Base-by-base conservation (phyloP, 495 filamentous ascomycete species). In the Aspergillus homomorphus region DNA sequence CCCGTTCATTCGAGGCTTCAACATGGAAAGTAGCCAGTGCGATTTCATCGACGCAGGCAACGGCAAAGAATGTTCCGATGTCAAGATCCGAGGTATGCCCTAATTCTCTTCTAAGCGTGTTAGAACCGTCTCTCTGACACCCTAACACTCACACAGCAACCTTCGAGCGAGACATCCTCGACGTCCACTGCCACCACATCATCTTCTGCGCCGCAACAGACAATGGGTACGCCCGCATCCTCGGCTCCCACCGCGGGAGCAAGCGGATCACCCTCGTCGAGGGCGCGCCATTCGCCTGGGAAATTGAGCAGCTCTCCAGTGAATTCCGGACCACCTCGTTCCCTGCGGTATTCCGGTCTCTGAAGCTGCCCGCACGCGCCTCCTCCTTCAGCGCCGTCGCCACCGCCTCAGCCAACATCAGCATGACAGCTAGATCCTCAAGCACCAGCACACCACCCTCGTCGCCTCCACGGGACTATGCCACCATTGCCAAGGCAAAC, bases 1-100 rank as follows among this genome's bases (percentile, higher is more conserved):
- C 49, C 50, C 33, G 6, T 73, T 73, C 49, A 65, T 69, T 9
- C 69, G 64, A 8, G 71, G 65, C 3, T 73, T 71, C 51, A 73
- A 73, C 48, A 67, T 64, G 63, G 67, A 62, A 44, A 48, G 62
- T 48, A 26, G 61, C 4, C 22, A 66, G 1, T 71, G 63, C 58
- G 65, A 73, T 44, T 73, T 71, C 51, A 57, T 73, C 50, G 69
- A 73, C 52, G 67, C 62, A 19, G 69, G 71, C 10, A 54, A 60
- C 46, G 69, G 69, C 22, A 73, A 73, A 53, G 71, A 73, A 55
- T 71, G 69, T 53, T 65, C 69, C 15, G 69, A 70, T 63, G 59
- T 68, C 58, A 73, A 70, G 49, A 51, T 72, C 14, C 49, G 58
- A 59, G 69, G 69, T 72, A 42, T 50, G 53, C 21, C 28, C 45